phyloP scores from a whole-genome alignment of 108 stramenopile species.

The Nitzschia palea region DNA sequence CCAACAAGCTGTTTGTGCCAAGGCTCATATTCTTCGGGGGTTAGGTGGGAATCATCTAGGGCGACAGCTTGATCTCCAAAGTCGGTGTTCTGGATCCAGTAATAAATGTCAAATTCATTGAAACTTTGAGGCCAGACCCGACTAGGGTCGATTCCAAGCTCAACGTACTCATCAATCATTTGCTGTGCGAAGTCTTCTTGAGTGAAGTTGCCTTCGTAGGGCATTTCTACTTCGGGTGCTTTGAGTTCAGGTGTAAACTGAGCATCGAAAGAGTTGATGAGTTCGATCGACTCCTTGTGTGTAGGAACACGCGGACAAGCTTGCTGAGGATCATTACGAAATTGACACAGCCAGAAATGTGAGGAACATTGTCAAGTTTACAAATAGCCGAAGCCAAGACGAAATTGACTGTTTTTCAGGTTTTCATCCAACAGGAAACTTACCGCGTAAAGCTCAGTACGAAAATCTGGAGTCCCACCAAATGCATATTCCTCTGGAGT shows the following conservation, averaged over 20 bases:
- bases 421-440: too few relatives aligned
- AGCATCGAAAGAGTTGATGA: slow-evolving; percentile 39
- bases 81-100: slow-evolving; percentile 57
- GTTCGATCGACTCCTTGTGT: slow-evolving; percentile 64
- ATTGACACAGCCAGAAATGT: too few relatives aligned
- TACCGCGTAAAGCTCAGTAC: slow-evolving; percentile 60
- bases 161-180: slow-evolving; percentile 74
- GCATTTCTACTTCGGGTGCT: slow-evolving; percentile 60
- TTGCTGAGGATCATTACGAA: too few relatives aligned
- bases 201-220: slow-evolving; percentile 59
- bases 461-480: slow-evolving; percentile 63
- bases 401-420: too few relatives aligned
- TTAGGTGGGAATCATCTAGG: slow-evolving; percentile 41
- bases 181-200: slow-evolving; percentile 65
- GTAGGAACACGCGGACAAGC: slow-evolving; percentile 59
- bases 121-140: slow-evolving; percentile 71
- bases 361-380: too few relatives aligned
- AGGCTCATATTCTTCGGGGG: slow-evolving; percentile 20
- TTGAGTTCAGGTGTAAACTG: slow-evolving; percentile 78
- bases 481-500: slow-evolving; percentile 53
- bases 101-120: slow-evolving; percentile 40
- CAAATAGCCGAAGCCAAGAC: too few relatives aligned
- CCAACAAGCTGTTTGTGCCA: slow-evolving; percentile 20
- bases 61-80: slow-evolving; percentile 61
- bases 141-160: slow-evolving; percentile 43